These are phyloP conservation scores for Glonium stellatum DNA, from an alignment of 495 filamentous ascomycete genomes.

Conservation along the genomic window DNA sequence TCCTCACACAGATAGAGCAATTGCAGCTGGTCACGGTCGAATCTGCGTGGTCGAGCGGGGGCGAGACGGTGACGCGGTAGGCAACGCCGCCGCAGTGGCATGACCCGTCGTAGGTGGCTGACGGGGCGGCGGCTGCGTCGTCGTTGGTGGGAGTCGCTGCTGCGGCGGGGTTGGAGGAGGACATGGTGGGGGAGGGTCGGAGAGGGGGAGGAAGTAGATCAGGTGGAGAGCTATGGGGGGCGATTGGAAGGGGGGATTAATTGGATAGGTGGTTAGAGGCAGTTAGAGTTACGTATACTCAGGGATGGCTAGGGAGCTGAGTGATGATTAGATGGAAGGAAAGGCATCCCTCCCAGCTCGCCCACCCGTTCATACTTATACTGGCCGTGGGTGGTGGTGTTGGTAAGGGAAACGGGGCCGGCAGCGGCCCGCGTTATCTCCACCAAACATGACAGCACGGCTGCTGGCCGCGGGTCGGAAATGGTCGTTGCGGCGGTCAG, in stretches of 20 bases:
- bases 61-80: conserved; percentile 30
- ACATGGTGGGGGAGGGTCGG: background rate
- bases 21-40: conserved; percentile 35
- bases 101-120: conserved; percentile 23
- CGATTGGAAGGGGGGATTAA: background rate
- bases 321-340: too few relatives aligned
- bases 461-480: too few relatives aligned
- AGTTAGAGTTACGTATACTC: too few relatives aligned
- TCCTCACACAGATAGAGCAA: conserved; percentile 40
- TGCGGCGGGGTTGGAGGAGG: background rate
- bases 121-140: background rate
- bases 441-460: too few relatives aligned
- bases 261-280: background rate
- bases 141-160: background rate
- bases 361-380: too few relatives aligned
- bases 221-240: conserved; percentile 2
- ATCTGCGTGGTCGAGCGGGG: conserved; percentile 29
- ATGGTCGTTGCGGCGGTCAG: too few relatives aligned
- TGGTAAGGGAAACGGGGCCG: too few relatives aligned
- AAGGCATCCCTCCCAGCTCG: too few relatives aligned
- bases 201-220: background rate
- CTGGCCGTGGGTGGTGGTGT: too few relatives aligned
- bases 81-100: conserved; percentile 34
- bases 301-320: too few relatives aligned
- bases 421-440: too few relatives aligned